Evolutionary conservation across 768 basidiomycete genomes (phyloP).

Genomic region (Panus rudis): DNA sequence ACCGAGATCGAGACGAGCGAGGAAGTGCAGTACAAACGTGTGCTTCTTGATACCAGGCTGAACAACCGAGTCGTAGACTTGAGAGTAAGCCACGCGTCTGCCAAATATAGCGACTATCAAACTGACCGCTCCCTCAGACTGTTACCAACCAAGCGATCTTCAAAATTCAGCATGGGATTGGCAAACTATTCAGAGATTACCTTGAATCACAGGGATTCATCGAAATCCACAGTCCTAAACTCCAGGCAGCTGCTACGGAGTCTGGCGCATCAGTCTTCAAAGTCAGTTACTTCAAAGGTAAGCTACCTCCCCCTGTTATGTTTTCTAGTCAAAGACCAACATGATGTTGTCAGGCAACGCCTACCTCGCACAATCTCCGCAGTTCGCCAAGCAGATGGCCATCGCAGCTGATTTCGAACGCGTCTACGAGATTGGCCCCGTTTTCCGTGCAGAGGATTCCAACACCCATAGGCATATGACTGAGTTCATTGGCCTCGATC

Average conservation of each 20-base stretch:
- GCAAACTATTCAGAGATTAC: conserved; percentile 80
- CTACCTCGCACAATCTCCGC: conserved; percentile 94
- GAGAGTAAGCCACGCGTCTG: conserved; percentile 46
- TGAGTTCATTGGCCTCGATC: conserved; percentile 97
- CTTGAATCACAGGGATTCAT: conserved; percentile 70
- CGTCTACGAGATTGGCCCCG: conserved; percentile 94
- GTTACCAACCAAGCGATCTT: conserved; percentile 96
- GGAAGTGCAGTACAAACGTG: conserved; percentile 62
- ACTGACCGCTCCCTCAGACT: conserved; percentile 44
- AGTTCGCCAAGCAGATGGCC: conserved; percentile 98
- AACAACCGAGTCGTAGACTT: conserved; percentile 94
- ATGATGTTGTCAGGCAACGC: conserved; percentile 54
- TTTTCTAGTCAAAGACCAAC: neutral
- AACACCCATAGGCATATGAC: conserved; percentile 98
- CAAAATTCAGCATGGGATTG: conserved; percentile 83
- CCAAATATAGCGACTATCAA: neutral
- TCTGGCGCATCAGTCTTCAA: conserved; percentile 97
- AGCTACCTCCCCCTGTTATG: conserved; percentile 9
- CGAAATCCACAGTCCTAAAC: conserved; percentile 96
- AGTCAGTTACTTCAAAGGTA: conserved; percentile 96
- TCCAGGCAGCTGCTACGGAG: conserved; percentile 96
- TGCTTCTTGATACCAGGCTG: conserved; percentile 88
- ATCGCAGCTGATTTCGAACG: conserved; percentile 98
- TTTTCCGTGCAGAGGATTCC: conserved; percentile 96
- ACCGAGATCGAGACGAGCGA: conserved; percentile 52